phyloP scores from a whole-genome alignment of 108 stramenopile genomes.

The Licmophora abbreviata region DNA sequence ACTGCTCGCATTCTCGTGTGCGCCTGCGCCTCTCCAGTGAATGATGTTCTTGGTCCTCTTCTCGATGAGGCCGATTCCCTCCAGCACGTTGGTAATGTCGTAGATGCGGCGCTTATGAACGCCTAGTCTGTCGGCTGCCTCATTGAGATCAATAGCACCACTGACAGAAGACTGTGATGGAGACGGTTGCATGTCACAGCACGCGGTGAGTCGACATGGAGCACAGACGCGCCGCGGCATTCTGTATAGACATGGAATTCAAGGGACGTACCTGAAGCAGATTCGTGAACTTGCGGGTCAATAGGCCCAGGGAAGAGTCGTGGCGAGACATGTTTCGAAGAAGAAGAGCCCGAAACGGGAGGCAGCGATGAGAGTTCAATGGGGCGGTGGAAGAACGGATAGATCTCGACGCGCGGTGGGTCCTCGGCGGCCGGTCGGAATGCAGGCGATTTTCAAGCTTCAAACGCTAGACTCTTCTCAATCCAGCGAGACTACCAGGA shows the following conservation, averaged over 20 bases:
- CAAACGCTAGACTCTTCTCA: too few relatives aligned
- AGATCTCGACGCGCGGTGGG: too few relatives aligned
- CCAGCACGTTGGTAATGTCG: conserved; percentile 76
- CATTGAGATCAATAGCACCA: conserved; percentile 49
- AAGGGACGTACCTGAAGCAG: conserved; percentile 1
- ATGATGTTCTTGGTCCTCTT: conserved; percentile 69
- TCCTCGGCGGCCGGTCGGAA: too few relatives aligned
- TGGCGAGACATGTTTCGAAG: conserved; percentile 1
- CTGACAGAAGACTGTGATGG: background rate
- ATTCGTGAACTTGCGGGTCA: conserved; percentile 6
- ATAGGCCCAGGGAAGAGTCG: conserved; percentile 1
- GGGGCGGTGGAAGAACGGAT: too few relatives aligned
- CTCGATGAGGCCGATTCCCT: conserved; percentile 61
- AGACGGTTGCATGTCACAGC: background rate
- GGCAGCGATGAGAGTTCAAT: too few relatives aligned
- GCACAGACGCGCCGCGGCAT: background rate
- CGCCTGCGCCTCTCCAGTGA: conserved; percentile 21
- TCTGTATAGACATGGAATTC: background rate
- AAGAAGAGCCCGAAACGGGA: too few relatives aligned
- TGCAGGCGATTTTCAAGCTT: too few relatives aligned
- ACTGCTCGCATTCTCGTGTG: background rate
- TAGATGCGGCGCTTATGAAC: conserved; percentile 74
- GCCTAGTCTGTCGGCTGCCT: conserved; percentile 42
- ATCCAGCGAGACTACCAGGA: too few relatives aligned
- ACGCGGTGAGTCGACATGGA: background rate